Conservation (phyloP, 441 rosid genomes). For the Erodium moschatum region DNA sequence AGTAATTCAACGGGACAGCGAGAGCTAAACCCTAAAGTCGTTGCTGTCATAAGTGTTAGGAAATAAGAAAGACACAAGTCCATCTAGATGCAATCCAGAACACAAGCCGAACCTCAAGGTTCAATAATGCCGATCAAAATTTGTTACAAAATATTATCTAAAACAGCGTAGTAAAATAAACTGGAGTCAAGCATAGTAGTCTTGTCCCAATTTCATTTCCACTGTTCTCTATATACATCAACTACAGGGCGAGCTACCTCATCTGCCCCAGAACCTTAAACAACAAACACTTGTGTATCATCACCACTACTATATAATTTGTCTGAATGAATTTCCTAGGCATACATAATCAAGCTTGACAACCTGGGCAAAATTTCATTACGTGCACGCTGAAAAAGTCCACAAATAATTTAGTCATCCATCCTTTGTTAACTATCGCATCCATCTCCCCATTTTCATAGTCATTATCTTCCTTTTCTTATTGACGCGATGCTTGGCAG, state of each 20-base stretch:
- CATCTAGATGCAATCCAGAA: too few species aligned
- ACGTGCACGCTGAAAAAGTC: too few species aligned
- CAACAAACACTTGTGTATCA: not conserved
- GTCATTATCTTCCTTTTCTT: conserved; percentile 75
- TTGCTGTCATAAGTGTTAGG: too few species aligned
- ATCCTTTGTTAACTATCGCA: conserved; percentile 11
- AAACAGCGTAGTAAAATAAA: not conserved
- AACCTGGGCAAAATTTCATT: too few species aligned
- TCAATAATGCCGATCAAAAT: not conserved
- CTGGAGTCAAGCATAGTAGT: not conserved
- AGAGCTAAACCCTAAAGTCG: too few species aligned
- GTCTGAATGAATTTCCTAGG: too few species aligned
- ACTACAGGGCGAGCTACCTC: too few species aligned
- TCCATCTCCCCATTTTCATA: conserved; percentile 55
- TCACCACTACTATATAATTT: too few species aligned
- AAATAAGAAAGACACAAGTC: too few species aligned
- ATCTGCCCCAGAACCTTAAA: not conserved
- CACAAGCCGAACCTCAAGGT: not conserved
- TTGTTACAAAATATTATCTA: not conserved
- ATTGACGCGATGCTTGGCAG: conserved; percentile 66
- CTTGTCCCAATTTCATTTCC: not conserved
- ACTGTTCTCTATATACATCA: not conserved
- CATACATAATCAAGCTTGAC: too few species aligned
- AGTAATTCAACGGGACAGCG: too few species aligned
- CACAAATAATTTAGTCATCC: too few species aligned